Evolutionary conservation across 768 basidiomycete genomes (phyloP).

Genomic region (Fomitopsis pulvina): DNA sequence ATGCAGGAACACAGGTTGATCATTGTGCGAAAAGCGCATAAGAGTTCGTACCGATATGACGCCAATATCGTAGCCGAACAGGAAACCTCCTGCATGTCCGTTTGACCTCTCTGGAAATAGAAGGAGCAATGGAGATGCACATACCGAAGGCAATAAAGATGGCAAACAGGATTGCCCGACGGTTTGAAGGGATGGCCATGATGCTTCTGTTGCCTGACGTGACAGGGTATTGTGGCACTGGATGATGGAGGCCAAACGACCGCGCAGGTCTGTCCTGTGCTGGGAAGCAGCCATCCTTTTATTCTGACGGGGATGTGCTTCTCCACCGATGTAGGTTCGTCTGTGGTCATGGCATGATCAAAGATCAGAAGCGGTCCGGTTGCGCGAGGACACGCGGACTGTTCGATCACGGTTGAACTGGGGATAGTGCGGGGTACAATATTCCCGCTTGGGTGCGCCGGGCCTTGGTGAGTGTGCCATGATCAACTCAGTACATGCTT

Average conservation of each 20-base stretch:
- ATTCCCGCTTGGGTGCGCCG: too few species aligned
- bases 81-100: slow-evolving; percentile 36
- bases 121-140: slow-evolving; percentile 13
- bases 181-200: slow-evolving; percentile 52
- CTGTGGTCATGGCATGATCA: neutral
- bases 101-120: neutral
- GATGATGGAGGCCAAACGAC: neutral
- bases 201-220: neutral
- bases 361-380: neutral
- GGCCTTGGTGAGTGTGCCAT: too few species aligned
- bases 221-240: neutral
- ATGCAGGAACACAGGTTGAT: neutral
- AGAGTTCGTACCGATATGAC: slow-evolving; percentile 53
- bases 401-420: too few species aligned
- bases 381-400: neutral
- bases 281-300: neutral
- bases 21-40: neutral
- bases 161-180: slow-evolving; percentile 55
- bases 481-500: too few species aligned
- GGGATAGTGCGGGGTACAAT: too few species aligned
- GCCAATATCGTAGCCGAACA: slow-evolving; percentile 75
- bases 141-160: slow-evolving; percentile 70
- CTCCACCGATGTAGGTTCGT: neutral
- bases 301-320: neutral
- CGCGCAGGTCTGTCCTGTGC: neutral